Evolutionary conservation across 2,329 filamentous ascomycete genomes (phyloP).

Genomic region (Ascochyta koolunga): DNA sequence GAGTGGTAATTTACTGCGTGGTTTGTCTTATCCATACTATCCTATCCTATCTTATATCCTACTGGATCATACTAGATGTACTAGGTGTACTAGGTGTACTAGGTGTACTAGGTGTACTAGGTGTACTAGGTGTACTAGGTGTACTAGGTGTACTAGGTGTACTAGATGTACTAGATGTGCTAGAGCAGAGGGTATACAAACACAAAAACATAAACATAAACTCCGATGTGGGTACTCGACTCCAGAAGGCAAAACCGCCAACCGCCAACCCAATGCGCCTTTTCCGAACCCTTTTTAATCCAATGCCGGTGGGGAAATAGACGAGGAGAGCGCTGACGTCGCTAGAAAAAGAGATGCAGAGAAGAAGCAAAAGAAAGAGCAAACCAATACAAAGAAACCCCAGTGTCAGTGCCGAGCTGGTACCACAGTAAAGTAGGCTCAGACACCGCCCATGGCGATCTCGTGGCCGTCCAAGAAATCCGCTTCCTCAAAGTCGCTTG

Average conservation of each 20-base stretch:
- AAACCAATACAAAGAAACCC: background rate
- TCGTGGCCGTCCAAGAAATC: constrained; percentile 57
- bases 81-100: no score
- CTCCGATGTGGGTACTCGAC: no score
- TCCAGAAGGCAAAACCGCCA: background rate
- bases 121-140: no score
- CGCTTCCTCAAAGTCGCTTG: constrained; percentile 71
- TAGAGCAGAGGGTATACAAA: no score
- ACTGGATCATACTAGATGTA: no score
- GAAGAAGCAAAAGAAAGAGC: no score
- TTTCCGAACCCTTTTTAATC: background rate
- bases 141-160: no score
- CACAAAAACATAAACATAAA: background rate
- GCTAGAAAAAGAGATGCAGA: background rate
- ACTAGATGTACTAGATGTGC: no score
- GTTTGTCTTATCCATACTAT: background rate
- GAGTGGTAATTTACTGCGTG: no score
- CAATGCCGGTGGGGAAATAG: background rate
- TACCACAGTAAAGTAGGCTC: background rate
- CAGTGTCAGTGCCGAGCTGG: no score
- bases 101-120: no score
- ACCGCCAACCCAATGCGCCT: background rate
- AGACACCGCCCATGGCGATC: constrained; percentile 45
- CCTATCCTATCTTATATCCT: no score
- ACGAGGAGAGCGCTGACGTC: background rate